phyloP scores from a whole-genome alignment of 116 monocot genomes.

The Zostera marina region DNA sequence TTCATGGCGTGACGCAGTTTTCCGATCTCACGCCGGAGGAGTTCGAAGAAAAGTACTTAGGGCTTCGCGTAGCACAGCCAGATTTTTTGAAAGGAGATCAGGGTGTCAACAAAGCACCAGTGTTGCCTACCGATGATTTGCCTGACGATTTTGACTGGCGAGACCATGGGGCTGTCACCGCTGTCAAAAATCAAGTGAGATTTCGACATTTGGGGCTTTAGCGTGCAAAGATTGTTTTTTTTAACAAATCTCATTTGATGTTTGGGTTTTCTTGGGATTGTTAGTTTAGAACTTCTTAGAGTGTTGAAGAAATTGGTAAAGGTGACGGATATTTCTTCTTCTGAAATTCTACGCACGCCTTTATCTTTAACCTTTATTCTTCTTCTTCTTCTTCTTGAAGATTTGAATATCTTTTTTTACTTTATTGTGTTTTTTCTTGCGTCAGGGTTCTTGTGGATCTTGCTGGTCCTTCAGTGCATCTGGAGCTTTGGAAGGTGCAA shows the following conservation, averaged over 20 bases:
- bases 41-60: slow-evolving; percentile 6
- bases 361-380: too few relatives aligned
- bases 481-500: slow-evolving; percentile 62
- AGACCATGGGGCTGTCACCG: slow-evolving; percentile 67
- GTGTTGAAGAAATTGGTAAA: not conserved
- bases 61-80: slow-evolving; percentile 5
- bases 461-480: slow-evolving; percentile 77
- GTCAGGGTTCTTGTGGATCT: slow-evolving; percentile 61
- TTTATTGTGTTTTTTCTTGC: not conserved
- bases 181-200: slow-evolving; percentile 68
- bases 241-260: not conserved
- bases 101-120: slow-evolving; percentile 27
- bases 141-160: slow-evolving; percentile 83
- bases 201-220: not conserved
- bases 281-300: not conserved
- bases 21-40: slow-evolving; percentile 73
- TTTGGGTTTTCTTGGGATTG: not conserved
- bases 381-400: not conserved
- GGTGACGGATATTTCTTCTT: not conserved
- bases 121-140: slow-evolving; percentile 56
- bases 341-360: not conserved
- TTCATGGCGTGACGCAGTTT: slow-evolving; percentile 75
- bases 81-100: not conserved
- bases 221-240: not conserved
- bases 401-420: not conserved